phyloP scores from a whole-genome alignment of 2,329 filamentous ascomycete species.

The Alternaria rosae region DNA sequence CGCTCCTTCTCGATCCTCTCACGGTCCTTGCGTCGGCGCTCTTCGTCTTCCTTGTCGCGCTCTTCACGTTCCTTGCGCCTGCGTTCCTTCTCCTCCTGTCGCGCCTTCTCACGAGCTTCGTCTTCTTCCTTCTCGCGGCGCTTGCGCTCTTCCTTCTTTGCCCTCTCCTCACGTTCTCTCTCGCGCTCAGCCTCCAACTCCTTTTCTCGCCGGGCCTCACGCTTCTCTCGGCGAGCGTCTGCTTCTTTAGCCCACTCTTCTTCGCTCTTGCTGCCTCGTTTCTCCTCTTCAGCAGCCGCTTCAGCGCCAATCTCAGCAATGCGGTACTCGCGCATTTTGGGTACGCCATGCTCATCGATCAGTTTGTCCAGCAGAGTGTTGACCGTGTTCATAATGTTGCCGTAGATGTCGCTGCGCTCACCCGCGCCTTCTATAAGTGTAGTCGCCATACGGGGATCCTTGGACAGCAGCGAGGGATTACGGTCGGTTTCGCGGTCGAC shows the following conservation, averaged over 20 bases:
- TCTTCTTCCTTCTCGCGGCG: conserved; percentile 59
- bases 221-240: conserved; percentile 64
- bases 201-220: conserved; percentile 68
- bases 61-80: conserved; percentile 42
- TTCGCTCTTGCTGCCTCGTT: conserved; percentile 74
- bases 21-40: conserved; percentile 40
- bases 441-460: conserved; percentile 76
- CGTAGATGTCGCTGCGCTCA: conserved; percentile 78
- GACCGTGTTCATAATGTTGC: conserved; percentile 72
- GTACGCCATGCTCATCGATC: conserved; percentile 68
- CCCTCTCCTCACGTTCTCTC: conserved; percentile 57
- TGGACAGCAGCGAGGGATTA: conserved; percentile 74
- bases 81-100: conserved; percentile 57
- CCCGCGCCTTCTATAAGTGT: conserved; percentile 80
- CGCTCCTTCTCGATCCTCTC: conserved; percentile 47
- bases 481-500: conserved; percentile 78
- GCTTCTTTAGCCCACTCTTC: conserved; percentile 75
- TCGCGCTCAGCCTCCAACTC: conserved; percentile 67
- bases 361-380: conserved; percentile 71
- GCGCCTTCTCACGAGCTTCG: conserved; percentile 54
- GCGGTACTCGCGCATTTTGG: conserved; percentile 72
- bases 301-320: conserved; percentile 73
- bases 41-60: conserved; percentile 40
- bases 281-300: conserved; percentile 69
- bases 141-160: conserved; percentile 66